phyloP scores from a whole-genome alignment of 2,329 filamentous ascomycete genomes.

The Pseudogymnoascus sp. region DNA sequence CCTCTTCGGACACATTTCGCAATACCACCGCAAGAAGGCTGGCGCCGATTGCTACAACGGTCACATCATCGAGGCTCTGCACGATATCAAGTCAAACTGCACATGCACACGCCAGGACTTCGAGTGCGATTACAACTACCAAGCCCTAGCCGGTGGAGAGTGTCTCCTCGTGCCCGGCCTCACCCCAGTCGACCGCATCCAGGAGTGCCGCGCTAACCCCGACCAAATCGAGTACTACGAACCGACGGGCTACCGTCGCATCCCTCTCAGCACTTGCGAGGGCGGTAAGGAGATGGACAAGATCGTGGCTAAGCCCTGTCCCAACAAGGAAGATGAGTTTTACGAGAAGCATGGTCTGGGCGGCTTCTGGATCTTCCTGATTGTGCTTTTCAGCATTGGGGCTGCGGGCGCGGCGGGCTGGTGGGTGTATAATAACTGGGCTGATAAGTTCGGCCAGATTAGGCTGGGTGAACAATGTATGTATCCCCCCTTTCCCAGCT shows the following conservation, averaged over 20 bases:
- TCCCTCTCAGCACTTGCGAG: constrained; percentile 79
- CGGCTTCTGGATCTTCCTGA: constrained; percentile 74
- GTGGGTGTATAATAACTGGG: constrained; percentile 79
- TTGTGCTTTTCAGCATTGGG: constrained; percentile 65
- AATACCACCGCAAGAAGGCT: constrained; percentile 86
- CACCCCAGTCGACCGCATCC: constrained; percentile 49
- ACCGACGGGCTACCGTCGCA: constrained; percentile 78
- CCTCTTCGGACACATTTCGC: constrained; percentile 82
- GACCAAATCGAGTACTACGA: constrained; percentile 71
- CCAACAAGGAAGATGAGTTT: constrained; percentile 75
- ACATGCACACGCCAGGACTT: constrained; percentile 77
- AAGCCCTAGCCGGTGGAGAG: constrained; percentile 66
- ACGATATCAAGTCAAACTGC: constrained; percentile 66
- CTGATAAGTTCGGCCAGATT: constrained; percentile 84
- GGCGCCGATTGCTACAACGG: constrained; percentile 75
- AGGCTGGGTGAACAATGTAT: constrained; percentile 64
- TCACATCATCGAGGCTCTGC: constrained; percentile 58
- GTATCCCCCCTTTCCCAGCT: constrained; percentile 6
- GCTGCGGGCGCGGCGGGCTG: constrained; percentile 67
- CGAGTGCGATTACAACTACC: constrained; percentile 96
- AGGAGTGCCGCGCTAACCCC: constrained; percentile 53
- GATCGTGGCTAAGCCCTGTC: constrained; percentile 55
- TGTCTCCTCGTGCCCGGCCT: constrained; percentile 72
- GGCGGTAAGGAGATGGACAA: constrained; percentile 70
- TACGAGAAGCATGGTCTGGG: constrained; percentile 62